Base-by-base conservation (phyloP, 2,329 filamentous ascomycete species). In the Venturiaceae sp. region DNA sequence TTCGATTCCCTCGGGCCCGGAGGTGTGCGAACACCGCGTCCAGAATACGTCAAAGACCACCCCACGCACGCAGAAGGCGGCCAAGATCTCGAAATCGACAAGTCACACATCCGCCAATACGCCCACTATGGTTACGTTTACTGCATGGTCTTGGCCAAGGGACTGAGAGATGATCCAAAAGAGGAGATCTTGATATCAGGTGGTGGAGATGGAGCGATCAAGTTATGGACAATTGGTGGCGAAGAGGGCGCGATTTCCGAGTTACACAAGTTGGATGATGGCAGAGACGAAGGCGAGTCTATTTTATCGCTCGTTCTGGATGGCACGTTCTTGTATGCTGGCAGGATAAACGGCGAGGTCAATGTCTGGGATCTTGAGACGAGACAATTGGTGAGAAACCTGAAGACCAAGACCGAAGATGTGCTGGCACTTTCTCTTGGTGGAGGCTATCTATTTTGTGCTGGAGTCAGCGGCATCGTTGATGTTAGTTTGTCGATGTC, bases 321-420 rank as follows among this genome's bases (percentile, higher is more conserved):
- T 62, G 91, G 90, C 0, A 92, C 91, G 0, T 95, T 99, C 63
- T 79, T 99, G 4, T 99, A 97, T 68, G 90, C 88, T 60, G 94
- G 94, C 52, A 88, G 95, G 64, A 82, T 91, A 1, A 85, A 89
- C 39, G 95, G 94, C 23, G 83, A 95, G 55, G 84, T 99, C 60
- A 92, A 97, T 69, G 83, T 99, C 11, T 99, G 95, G 92, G 95
- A 99, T 69, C 79, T 99, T 14, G 92, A 97, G 68, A 97, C 94
- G 0, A 85, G 87, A 57, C 94, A 99, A 72, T 85, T 94, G 53
- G 80, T 99, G 47, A 82, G 94, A 59, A 91, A 90, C 19, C 87
- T 99, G 67, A 91, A 88, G 67, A 84, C 87, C 0, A 87, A 91
- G 64, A 83, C 83, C 34, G 86, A 85, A 46, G 90, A 97, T 69